These are phyloP conservation scores for Mycena venus DNA, from an alignment of 768 basidiomycete genomes.

Conservation along the genomic window DNA sequence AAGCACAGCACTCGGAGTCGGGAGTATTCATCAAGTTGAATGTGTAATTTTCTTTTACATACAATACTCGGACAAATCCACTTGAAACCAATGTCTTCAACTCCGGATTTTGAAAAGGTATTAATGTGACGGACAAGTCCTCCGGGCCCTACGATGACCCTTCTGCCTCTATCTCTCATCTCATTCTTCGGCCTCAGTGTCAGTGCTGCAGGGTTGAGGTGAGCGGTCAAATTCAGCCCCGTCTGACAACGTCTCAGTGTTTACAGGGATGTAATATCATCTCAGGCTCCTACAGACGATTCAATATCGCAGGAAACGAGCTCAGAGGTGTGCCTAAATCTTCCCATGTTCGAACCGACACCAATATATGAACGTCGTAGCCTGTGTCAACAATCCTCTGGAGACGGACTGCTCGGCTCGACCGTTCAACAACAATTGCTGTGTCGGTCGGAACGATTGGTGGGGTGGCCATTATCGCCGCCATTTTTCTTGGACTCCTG, in stretches of 20 bases:
- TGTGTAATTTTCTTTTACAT: too few species aligned
- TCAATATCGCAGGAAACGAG: neutral
- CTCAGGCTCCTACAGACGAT: neutral
- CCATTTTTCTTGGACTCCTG: conserved; percentile 19
- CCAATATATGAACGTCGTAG: neutral
- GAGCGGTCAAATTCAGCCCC: neutral
- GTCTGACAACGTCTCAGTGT: neutral
- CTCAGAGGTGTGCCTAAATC: neutral
- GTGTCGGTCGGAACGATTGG: conserved; percentile 26
- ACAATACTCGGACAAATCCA: neutral
- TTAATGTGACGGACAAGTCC: neutral
- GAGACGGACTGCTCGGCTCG: neutral
- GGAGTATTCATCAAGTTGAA: neutral
- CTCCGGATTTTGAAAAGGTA: neutral
- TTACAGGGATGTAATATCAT: neutral
- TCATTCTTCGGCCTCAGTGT: neutral
- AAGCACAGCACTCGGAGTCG: conserved; percentile 1
- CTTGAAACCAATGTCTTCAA: conserved; percentile 11
- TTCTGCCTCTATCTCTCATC: neutral
- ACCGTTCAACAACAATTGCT: conserved; percentile 1
- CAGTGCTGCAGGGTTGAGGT: conserved; percentile 1
- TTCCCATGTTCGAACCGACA: neutral
- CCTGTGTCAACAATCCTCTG: conserved; percentile 59
- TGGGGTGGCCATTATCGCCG: conserved; percentile 19
- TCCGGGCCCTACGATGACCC: neutral